Evolutionary conservation across 495 filamentous ascomycete species (phyloP).

Genomic region (Endocarpon pusillum): DNA sequence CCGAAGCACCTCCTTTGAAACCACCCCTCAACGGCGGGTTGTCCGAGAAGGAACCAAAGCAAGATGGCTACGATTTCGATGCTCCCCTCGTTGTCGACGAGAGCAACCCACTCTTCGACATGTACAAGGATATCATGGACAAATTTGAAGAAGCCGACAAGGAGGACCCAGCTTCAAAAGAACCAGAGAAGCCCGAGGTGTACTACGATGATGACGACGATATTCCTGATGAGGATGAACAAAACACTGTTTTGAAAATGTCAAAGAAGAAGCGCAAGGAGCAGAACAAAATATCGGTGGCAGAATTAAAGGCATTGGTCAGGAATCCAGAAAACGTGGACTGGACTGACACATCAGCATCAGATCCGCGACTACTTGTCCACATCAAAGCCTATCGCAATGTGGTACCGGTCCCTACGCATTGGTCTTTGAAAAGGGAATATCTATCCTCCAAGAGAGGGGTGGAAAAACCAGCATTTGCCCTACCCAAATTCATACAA

Average conservation of each 20-base stretch:
- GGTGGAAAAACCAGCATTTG: constrained; percentile 85
- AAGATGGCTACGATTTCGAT: constrained; percentile 17
- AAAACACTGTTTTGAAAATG: constrained; percentile 43
- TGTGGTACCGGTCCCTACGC: constrained; percentile 80
- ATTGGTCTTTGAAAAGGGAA: constrained; percentile 92
- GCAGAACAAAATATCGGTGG: constrained; percentile 79
- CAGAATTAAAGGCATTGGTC: constrained; percentile 84
- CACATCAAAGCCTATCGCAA: constrained; percentile 92
- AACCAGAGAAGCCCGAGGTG: constrained; percentile 70
- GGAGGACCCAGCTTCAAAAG: constrained; percentile 42
- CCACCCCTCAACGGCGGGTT: constrained; percentile 7
- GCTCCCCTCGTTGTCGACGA: constrained; percentile 34
- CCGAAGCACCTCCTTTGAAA: constrained; percentile 5
- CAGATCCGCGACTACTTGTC: constrained; percentile 76
- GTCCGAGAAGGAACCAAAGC: constrained; percentile 11
- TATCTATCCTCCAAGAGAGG: constrained; percentile 92
- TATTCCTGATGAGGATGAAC: constrained; percentile 70
- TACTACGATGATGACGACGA: constrained; percentile 77
- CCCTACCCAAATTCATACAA: constrained; percentile 89
- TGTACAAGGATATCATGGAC: constrained; percentile 64
- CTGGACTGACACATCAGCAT: constrained; percentile 90
- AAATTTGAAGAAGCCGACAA: constrained; percentile 48
- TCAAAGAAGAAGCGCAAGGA: constrained; percentile 91
- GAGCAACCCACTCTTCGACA: constrained; percentile 61
- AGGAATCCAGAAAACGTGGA: constrained; percentile 87